Conservation (phyloP, 352 stramenopile species). For the Achlya hypogyna region DNA sequence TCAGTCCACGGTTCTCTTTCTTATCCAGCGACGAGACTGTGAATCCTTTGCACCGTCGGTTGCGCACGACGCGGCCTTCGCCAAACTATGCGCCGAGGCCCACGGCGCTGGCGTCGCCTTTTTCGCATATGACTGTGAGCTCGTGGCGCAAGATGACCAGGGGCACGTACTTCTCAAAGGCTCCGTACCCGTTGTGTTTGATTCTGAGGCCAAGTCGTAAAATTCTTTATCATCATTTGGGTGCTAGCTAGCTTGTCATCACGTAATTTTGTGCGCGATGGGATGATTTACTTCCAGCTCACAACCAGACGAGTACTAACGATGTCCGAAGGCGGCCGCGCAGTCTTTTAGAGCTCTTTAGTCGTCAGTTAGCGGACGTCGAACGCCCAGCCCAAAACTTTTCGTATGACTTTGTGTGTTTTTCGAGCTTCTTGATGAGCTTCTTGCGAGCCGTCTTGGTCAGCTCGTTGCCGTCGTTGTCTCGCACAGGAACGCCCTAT, state of each 20-base stretch:
- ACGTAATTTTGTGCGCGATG: too few relatives aligned
- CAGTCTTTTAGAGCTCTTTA: too few relatives aligned
- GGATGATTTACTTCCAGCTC: too few relatives aligned
- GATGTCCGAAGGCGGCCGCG: too few relatives aligned
- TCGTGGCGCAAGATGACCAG: constrained; percentile 27
- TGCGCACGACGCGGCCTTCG: constrained; percentile 56
- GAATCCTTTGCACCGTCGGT: constrained; percentile 52
- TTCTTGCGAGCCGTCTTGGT: constrained; percentile 74
- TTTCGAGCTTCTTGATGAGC: constrained; percentile 56
- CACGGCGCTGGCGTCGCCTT: constrained; percentile 44
- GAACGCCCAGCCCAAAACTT: constrained; percentile 73
- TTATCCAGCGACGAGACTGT: constrained; percentile 75
- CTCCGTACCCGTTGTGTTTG: neutral
- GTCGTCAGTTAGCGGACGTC: too few relatives aligned
- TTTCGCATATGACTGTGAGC: constrained; percentile 42
- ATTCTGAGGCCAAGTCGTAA: neutral
- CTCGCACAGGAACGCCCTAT: constrained; percentile 41
- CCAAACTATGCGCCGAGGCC: constrained; percentile 42
- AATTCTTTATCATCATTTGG: too few relatives aligned
- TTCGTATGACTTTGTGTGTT: constrained; percentile 52
- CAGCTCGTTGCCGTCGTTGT: constrained; percentile 29
- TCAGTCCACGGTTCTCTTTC: constrained; percentile 55
- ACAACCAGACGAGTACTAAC: too few relatives aligned
- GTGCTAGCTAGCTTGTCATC: too few relatives aligned
- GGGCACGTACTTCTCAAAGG: neutral